A percentile compares a stretch with the other conserved stretches of the same genome.
Conservation (phyloP, 75 land plant genomes). For the Isoetes taiwanensis region DNA sequence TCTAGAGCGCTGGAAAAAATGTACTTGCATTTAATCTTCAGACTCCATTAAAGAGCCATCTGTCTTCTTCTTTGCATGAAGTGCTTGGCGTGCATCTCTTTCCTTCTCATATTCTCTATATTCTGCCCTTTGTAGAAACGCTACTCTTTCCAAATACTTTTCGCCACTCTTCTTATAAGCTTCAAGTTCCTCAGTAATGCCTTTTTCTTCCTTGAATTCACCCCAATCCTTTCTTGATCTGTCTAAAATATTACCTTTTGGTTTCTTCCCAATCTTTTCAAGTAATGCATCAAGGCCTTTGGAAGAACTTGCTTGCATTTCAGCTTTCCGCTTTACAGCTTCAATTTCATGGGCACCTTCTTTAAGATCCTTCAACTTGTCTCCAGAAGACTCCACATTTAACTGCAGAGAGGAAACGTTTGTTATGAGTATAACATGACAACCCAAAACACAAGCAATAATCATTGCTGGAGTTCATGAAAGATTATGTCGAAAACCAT, state of each 20-base stretch:
- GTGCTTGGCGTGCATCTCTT: conserved; percentile 72
- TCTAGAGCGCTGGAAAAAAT: too few species aligned
- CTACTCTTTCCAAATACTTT: conserved; percentile 78
- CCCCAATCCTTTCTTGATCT: conserved; percentile 96
- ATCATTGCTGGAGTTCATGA: not conserved
- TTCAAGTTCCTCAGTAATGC: conserved; percentile 74
- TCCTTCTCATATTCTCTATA: conserved; percentile 87
- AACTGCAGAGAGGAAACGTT: conserved; percentile 57
- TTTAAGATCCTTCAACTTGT: conserved; percentile 64
- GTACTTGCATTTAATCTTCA: too few species aligned
- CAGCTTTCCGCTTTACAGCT: conserved; percentile 44
- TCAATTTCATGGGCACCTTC: conserved; percentile 52
- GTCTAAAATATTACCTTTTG: conserved; percentile 85
- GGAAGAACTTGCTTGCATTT: conserved; percentile 25
- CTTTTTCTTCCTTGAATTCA: conserved; percentile 83
- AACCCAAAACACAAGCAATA: not conserved
- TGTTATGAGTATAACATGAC: too few species aligned
- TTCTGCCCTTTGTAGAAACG: conserved; percentile 78
- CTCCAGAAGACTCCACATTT: conserved; percentile 74
- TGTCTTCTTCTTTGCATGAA: conserved; percentile 49
- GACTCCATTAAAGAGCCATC: conserved; percentile 17
- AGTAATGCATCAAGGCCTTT: conserved; percentile 76
- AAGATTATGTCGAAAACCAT: too few species aligned
- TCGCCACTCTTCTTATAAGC: conserved; percentile 97
- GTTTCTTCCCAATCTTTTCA: conserved; percentile 81